Conservation (phyloP, 2,329 filamentous ascomycete species). For the Alternaria novae-zelandiae region DNA sequence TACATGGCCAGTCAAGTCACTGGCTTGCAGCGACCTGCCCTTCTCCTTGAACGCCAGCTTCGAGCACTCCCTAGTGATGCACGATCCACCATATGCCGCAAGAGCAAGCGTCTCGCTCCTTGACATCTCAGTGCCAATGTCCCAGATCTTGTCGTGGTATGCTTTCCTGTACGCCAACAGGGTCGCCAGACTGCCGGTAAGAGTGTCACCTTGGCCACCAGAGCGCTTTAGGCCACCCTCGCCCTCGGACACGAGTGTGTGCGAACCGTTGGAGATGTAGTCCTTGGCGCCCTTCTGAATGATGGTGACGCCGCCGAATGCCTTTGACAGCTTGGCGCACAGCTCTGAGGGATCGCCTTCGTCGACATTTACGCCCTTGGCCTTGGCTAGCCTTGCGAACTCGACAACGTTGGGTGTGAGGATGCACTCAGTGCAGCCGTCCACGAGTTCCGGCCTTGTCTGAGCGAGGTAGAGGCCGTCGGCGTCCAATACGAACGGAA, state of each 20-base stretch:
- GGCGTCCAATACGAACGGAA: conserved; percentile 89
- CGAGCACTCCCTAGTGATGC: conserved; percentile 89
- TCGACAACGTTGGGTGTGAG: conserved; percentile 96
- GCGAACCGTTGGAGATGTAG: conserved; percentile 79
- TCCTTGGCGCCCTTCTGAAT: conserved; percentile 88
- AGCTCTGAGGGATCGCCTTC: conserved; percentile 63
- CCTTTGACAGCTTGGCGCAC: conserved; percentile 72
- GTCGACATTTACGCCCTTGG: conserved; percentile 69
- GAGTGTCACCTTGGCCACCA: conserved; percentile 92
- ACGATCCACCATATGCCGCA: conserved; percentile 84
- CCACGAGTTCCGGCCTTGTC: conserved; percentile 75
- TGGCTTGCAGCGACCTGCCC: conserved; percentile 88
- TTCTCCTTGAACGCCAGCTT: conserved; percentile 83
- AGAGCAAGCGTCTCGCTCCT: conserved; percentile 69
- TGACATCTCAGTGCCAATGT: conserved; percentile 61
- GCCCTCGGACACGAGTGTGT: conserved; percentile 77
- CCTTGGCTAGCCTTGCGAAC: conserved; percentile 81
- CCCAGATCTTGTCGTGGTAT: conserved; percentile 85
- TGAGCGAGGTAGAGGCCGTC: conserved; percentile 84
- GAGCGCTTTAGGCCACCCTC: conserved; percentile 86
- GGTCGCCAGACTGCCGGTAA: conserved; percentile 88
- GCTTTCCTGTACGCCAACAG: conserved; percentile 87
- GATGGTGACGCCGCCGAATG: conserved; percentile 86
- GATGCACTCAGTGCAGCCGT: conserved; percentile 82
- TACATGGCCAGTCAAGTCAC: conserved; percentile 90